Evolutionary conservation across 805 yeast species (phyloP), one percentile per base, ranked within the genome.

Genomic region (Kregervanrija delftensis): DNA sequence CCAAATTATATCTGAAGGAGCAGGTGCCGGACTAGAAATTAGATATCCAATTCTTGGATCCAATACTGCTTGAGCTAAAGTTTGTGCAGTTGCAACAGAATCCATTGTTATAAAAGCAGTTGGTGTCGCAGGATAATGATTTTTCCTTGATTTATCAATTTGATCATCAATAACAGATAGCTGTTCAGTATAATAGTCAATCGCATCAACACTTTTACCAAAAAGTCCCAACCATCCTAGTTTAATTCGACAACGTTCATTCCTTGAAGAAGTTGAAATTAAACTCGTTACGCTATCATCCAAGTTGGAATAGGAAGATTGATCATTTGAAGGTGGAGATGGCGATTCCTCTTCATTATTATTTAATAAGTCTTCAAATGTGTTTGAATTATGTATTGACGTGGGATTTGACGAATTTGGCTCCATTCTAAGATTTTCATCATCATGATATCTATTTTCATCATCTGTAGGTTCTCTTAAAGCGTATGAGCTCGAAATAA

Each of bases 1-100:
- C 99, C 99, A 91, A 35, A 87, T 81, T 17, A 91, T 84, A 60
- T 91, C 99, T 56, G 85, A 91, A 4, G 98, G 98, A 1, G 98
- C 95, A 0, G 98, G 98, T 0, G 98, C 98, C 45, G 89, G 67
- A 35, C 76, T 71, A 3, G 96, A 85, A 33, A 90, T 86, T 43
- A 93, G 68, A 46, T 81, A 86, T 58, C 86, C 83, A 8, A 93
- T 88, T 46, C 86, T 76, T 0, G 97, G 97, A 59, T 90, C 96
- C 46, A 93, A 63, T 0, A 91, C 90, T 0, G 97, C 93, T 61
- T 93, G 99, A 0, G 97, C 96, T 30, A 93, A 83, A 86, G 89
- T 83, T 61, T 91, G 99, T 2, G 98, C 97, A 52, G 89, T 82
- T 0, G 96, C 96, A 3, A 89, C 97, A 0, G 93, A 77, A 51